These are phyloP conservation scores for Ceriops zippeliana DNA, from an alignment of 345 rosid species.

Conservation along the genomic window DNA sequence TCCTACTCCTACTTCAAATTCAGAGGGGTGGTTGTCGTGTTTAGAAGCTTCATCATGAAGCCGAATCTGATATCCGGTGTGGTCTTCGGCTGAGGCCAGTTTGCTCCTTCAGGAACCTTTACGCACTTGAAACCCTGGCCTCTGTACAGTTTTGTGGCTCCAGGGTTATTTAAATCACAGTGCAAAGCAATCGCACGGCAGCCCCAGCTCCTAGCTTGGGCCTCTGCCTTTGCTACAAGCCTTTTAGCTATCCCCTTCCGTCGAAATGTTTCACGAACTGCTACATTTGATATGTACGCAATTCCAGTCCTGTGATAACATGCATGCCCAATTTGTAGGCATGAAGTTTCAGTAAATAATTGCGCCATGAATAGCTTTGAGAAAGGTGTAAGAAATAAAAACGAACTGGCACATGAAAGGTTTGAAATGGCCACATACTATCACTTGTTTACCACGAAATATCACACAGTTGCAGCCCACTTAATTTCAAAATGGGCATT, in stretches of 20 bases:
- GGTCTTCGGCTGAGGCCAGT: conserved; percentile 75
- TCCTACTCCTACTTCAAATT: conserved; percentile 9
- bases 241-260: conserved; percentile 82
- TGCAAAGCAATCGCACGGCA: conserved; percentile 81
- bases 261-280: conserved; percentile 69
- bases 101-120: conserved; percentile 74
- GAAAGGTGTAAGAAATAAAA: neutral
- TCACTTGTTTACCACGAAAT: too few relatives aligned
- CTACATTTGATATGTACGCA: conserved; percentile 90
- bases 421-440: too few relatives aligned
- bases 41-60: conserved; percentile 94
- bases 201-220: conserved; percentile 80
- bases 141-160: conserved; percentile 69
- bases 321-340: neutral
- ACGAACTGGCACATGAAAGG: neutral
- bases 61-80: conserved; percentile 57
- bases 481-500: too few relatives aligned
- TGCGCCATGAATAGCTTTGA: neutral
- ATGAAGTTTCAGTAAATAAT: neutral
- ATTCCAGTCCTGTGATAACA: conserved; percentile 61
- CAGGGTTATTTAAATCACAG: conserved; percentile 66
- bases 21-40: conserved; percentile 26
- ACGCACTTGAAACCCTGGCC: conserved; percentile 69
- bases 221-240: conserved; percentile 79
- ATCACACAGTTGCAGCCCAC: too few relatives aligned